Conservation (phyloP, 805 yeast species). For the Grigorovia yakushimaensis region DNA sequence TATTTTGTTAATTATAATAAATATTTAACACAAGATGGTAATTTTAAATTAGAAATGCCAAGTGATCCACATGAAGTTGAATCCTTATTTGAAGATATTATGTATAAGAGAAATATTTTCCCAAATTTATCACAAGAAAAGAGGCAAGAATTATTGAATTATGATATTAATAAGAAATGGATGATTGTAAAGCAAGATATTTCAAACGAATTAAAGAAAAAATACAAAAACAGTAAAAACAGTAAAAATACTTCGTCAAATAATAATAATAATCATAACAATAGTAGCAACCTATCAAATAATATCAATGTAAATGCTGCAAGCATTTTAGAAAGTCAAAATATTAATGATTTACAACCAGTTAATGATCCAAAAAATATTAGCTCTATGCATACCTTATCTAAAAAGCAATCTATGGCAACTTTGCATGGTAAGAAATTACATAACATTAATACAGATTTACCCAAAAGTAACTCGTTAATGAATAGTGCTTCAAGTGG, state of each 20-base stretch:
- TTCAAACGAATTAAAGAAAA: constrained; percentile 43
- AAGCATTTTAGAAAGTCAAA: neutral
- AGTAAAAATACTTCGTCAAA: constrained; percentile 1
- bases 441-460: neutral
- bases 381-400: neutral
- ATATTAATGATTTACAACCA: neutral
- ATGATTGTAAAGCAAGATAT: constrained; percentile 82
- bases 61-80: constrained; percentile 56
- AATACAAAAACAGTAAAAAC: constrained; percentile 8
- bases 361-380: neutral
- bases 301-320: neutral
- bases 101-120: constrained; percentile 71
- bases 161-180: constrained; percentile 78
- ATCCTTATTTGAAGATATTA: constrained; percentile 62
- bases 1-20: constrained; percentile 16
- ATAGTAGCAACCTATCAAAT: neutral
- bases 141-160: constrained; percentile 63
- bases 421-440: neutral
- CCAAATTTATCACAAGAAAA: constrained; percentile 60
- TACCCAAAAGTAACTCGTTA: neutral
- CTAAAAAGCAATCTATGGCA: constrained; percentile 1
- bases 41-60: constrained; percentile 51
- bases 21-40: constrained; percentile 26
- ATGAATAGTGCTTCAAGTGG: neutral
- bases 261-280: neutral